Conservation (phyloP, 2,329 filamentous ascomycete species). For the Pyrenophora tritici-repentis region DNA sequence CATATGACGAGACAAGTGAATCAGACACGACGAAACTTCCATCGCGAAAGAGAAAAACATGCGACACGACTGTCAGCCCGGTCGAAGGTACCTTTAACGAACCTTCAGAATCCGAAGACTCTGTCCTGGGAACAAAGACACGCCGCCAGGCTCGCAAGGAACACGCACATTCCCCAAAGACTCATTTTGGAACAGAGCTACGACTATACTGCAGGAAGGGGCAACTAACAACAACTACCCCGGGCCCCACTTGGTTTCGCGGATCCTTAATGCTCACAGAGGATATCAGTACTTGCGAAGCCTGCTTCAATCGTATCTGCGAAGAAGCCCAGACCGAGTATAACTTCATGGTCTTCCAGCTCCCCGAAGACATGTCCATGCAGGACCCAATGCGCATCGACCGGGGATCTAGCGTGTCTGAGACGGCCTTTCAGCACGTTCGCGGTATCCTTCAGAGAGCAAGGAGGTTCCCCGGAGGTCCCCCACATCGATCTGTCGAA, state of each 20-base stretch:
- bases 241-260: not conserved
- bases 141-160: not conserved
- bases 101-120: not conserved
- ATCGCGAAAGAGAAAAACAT: no score
- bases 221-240: not conserved
- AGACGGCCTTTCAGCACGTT: conserved; percentile 6
- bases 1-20: no score
- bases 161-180: not conserved
- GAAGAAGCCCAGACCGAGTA: conserved; percentile 7
- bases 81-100: no score
- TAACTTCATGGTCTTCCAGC: conserved; percentile 17
- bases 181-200: conserved; percentile 7
- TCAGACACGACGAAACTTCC: no score
- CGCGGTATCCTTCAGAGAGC: conserved; percentile 11
- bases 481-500: conserved; percentile 13
- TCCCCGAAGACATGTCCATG: conserved; percentile 21
- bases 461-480: conserved; percentile 10
- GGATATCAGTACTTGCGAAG: not conserved
- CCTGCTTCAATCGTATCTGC: conserved; percentile 14
- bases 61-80: no score
- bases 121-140: not conserved
- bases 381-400: conserved; percentile 11
- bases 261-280: conserved; percentile 4
- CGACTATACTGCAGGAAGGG: conserved; percentile 8
- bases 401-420: not conserved